phyloP scores from a whole-genome alignment of 345 rosid species.

The Populus deltoides region DNA sequence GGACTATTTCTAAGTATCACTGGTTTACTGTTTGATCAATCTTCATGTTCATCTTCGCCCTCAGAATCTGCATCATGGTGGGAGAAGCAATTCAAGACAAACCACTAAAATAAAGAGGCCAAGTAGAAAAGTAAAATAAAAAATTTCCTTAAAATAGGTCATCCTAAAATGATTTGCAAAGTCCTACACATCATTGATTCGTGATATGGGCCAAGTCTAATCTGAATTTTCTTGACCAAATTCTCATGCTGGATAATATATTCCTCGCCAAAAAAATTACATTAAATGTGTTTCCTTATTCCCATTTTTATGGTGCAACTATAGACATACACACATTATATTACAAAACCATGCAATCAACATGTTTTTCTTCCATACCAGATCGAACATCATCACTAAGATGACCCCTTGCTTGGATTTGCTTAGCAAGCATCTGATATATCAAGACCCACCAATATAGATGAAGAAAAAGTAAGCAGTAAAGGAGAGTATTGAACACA shows the following conservation, averaged over 20 bases:
- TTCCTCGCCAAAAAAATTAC: neutral
- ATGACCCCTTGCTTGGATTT: conserved; percentile 35
- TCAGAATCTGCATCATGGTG: conserved; percentile 39
- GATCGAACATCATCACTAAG: conserved; percentile 38
- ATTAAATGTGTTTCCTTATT: neutral
- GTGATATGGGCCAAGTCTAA: neutral
- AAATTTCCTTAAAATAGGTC: neutral
- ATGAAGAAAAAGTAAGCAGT: conserved; percentile 32
- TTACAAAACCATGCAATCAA: neutral
- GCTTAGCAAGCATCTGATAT: conserved; percentile 36
- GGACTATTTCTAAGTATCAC: neutral
- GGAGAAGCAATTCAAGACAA: neutral
- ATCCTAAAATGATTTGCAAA: neutral
- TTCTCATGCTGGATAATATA: neutral
- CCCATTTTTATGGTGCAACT: neutral
- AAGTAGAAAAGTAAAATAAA: neutral
- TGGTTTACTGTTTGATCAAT: conserved; percentile 21
- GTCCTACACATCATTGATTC: neutral
- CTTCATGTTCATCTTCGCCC: conserved; percentile 49
- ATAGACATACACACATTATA: neutral
- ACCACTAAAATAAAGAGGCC: neutral
- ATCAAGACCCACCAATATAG: conserved; percentile 40
- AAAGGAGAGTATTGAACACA: conserved; percentile 28
- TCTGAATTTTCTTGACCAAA: neutral
- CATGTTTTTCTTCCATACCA: conserved; percentile 13